Base-by-base conservation (phyloP, 495 filamentous ascomycete species). In the Lophiotrema nucula region DNA sequence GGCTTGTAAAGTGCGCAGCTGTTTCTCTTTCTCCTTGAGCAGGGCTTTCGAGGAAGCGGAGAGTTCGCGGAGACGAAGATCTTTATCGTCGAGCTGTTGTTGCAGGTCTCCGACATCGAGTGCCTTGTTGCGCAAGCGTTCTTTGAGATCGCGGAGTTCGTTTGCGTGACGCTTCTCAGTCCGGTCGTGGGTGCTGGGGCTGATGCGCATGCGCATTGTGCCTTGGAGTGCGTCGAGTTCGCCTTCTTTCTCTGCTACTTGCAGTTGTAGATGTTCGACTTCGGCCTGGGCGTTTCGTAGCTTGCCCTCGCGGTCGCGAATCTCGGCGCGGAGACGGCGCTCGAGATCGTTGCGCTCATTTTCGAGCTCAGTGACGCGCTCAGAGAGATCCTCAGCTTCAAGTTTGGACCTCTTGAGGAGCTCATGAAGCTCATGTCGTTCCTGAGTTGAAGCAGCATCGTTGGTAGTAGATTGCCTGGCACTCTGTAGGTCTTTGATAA, bases 351-450 rank as follows among this genome's bases (percentile, higher is more conserved):
- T 22, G 23, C 53, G 55, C 15, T 58, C 46, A 5, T 39, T 11
- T 42, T 64, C 61, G n/a, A 64, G 53, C 27, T 59, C 51, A 3
- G 25, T 28, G 31, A 64, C 50, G 15, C 33, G 78, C n/a, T 82
- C 67, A 33, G 81, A 76, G 13, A 88, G 71, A 13, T 86, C 74
- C 65, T 88, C 85, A 16, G 82, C 80, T 58, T 86, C 81, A 1
- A 86, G 73, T 39, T 83, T 88, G n/a, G 85, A 79, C 18, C 77
- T 76, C 64, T 84, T 86, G 45, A 88, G 78, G 26, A 83, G 71
- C 43, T 85, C 81, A 55, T 87, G 83, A 12, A 88, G 76, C 53
- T 88, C 85, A 49, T 76, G 77, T 31, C 84, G 82, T 59, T 88
- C 85, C 58, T 84, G 80, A 18, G 81, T 77, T 41, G 78, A 74